Base-by-base conservation (phyloP, 2,329 filamentous ascomycete genomes). In the Decorospora gaudefroyi region DNA sequence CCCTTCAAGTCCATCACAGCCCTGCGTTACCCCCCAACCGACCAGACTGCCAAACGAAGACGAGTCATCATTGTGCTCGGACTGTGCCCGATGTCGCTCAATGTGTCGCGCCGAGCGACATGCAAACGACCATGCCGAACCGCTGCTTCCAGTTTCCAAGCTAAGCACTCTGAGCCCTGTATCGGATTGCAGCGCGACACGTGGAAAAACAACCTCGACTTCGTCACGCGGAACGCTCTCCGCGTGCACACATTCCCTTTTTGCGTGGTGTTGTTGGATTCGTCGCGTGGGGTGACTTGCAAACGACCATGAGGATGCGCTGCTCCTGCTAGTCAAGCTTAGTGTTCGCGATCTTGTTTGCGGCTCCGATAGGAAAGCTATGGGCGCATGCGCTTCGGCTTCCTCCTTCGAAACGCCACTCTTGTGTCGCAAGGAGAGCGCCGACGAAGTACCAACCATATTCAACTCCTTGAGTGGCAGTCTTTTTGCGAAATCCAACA, bases 391-490 rank as follows among this genome's bases (percentile, higher is more conserved):
- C 18, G 6, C 2, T 8, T 21, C 18, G 2, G 9, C 31, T 22
- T 13, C 12, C 31, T 15, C 31, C 4, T 3, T n/a, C 9, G 17
- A 4, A 19, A 19, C 12, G 4, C 15, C n/a, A 4, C 6, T 16
- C 1, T 9, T 7, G 5, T n/a, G 17, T 6, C 11, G n/a, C 8
- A 17, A 11, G 7, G 34, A 28, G 9, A 22, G 9, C 19, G 6
- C 4, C n/a, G 16, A 34, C 6, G 19, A 30, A 36, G 12, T 29
- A n/a, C 22, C 29, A 13, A 47, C 39, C 27, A 10, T 25, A 5
- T 13, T 23, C 13, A 35, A 22, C 6, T 39, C 29, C 13, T 46
- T 36, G 8, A 52, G 19, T 15, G 46, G 32, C 10, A 46, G 15
- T 12, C 33, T 41, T 26, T 31, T 25, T 2, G 11, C 34, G 6